Base-by-base conservation (phyloP, 176 grass and related monocot species). In the Tuctoria greenei region DNA sequence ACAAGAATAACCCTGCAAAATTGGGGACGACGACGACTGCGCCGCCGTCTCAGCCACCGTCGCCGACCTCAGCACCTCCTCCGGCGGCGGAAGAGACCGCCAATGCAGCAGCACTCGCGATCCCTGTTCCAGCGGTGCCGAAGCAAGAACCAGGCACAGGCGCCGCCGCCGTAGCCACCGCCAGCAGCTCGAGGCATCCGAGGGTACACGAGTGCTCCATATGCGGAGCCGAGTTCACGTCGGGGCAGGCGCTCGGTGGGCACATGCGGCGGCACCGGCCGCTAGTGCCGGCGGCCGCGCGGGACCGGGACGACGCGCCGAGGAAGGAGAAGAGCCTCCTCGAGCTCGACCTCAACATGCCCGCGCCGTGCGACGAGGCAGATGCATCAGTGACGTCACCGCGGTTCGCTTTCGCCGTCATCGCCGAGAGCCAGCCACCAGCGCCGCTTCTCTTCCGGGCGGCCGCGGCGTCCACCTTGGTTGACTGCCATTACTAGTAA, bases 191-290 rank as follows among this genome's bases (percentile, higher is more conserved):
- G n/a, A 85, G 73, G 84, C 74, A 73, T 2, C 78, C 64, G 25
- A 74, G 87, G 41, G 77, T 81, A 24, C 93, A 96, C 74, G 90
- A 92, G 88, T 98, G 95, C 83, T 87, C 86, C 8, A 88, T 94
- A 12, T 97, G 95, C 50, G 88, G 95, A 14, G 79, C 91, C 3
- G 91, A 90, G 86, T 97, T 97, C 84, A 66, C 62, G 74, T 97
- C 95, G 24, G 95, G 95, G 15, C 95, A 97, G 75, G 95, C 95
- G 34, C 84, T 97, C 6, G 95, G 95, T 38, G 95, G 95, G 1
- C 95, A 97, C 79, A 97, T 97, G 95, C 85, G 95, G 31, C 78
- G 91, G 21, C 95, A 97, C 86, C 84, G 95, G 16, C 93, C 93
- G 44, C 84, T 88, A 0, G 26, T 80, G 38, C 71, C 84, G 18